Evolutionary conservation across 192 early-diverging fungal species (phyloP).

Genomic region (Coemansia sp.): DNA sequence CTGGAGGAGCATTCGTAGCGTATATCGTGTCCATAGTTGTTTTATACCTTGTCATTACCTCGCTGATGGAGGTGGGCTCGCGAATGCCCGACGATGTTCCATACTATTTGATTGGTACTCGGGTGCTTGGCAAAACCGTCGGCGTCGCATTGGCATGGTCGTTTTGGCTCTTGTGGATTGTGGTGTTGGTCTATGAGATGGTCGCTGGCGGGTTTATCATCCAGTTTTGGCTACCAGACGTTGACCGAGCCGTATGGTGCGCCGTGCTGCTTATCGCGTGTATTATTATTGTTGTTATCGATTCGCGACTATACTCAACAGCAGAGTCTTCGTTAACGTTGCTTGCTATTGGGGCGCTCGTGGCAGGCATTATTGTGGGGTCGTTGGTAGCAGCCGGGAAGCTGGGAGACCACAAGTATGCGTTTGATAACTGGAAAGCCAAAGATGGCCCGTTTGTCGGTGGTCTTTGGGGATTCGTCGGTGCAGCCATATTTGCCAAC

Average conservation of each 20-base stretch:
- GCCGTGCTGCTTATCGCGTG: constrained; percentile 12
- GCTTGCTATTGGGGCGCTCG: constrained; percentile 11
- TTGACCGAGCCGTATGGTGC: constrained; percentile 21
- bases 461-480: constrained; percentile 16
- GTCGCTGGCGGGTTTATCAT: constrained; percentile 15
- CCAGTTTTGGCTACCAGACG: constrained; percentile 21
- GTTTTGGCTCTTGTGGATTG: constrained; percentile 24
- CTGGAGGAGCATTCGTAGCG: constrained; percentile 19
- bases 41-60: constrained; percentile 22
- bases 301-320: constrained; percentile 16
- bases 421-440: constrained; percentile 18
- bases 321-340: constrained; percentile 14
- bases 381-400: constrained; percentile 14
- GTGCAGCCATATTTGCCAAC: constrained; percentile 16
- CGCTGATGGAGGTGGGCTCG: constrained; percentile 24
- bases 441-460: constrained; percentile 15
- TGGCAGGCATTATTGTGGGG: constrained; percentile 16
- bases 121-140: constrained; percentile 13
- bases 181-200: constrained; percentile 18
- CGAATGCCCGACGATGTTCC: constrained; percentile 15
- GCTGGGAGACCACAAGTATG: constrained; percentile 24
- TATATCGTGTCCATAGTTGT: constrained; percentile 5
- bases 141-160: constrained; percentile 21
- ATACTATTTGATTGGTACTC: constrained; percentile 20
- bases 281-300: constrained; percentile 14